These are phyloP conservation scores for Ilyonectria robusta DNA, from an alignment of 2,329 filamentous ascomycete species.

Conservation along the genomic window DNA sequence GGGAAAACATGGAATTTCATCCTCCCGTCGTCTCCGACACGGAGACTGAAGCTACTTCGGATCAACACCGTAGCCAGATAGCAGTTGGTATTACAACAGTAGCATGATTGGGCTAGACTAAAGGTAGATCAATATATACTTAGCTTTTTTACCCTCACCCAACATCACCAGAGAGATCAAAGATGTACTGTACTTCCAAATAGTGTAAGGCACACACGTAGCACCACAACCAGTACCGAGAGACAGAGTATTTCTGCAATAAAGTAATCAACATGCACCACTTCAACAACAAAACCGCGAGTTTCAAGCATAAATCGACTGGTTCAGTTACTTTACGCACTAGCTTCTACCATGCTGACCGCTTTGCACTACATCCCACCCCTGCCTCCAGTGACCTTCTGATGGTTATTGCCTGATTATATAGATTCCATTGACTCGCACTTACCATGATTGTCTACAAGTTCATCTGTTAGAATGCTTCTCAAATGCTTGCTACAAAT, in stretches of 20 bases:
- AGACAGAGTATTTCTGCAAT: too few relatives aligned
- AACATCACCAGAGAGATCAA: too few relatives aligned
- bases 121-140: too few relatives aligned
- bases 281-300: too few relatives aligned
- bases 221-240: too few relatives aligned
- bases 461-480: not conserved
- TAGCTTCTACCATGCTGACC: not conserved
- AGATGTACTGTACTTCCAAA: too few relatives aligned
- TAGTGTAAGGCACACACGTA: too few relatives aligned
- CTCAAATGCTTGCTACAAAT: not conserved
- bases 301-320: too few relatives aligned
- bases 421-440: too few relatives aligned
- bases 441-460: conserved; percentile 30
- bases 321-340: not conserved
- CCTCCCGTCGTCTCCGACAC: not conserved
- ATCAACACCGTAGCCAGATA: not conserved
- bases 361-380: conserved; percentile 26
- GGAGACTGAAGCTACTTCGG: not conserved
- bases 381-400: conserved; percentile 22
- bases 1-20: conserved; percentile 29
- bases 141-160: too few relatives aligned
- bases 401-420: not conserved
- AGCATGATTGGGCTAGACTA: not conserved
- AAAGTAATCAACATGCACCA: too few relatives aligned
- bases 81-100: not conserved